phyloP scores from a whole-genome alignment of 371 early-diverging fungal genomes.

The Dinochytrium kinnereticum region DNA sequence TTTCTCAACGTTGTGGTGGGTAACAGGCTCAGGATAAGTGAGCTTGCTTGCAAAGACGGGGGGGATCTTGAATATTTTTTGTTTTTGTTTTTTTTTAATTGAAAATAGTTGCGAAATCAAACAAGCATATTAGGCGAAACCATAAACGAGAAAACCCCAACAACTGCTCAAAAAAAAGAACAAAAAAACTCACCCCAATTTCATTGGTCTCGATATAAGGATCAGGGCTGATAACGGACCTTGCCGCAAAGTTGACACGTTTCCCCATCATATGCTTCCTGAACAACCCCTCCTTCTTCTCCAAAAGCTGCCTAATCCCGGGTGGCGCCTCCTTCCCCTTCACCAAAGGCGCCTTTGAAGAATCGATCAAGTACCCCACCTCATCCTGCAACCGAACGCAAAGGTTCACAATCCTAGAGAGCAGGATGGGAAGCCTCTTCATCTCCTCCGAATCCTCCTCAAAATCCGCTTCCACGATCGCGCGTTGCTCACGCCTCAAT shows the following conservation, averaged over 20 bases:
- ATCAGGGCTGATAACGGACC: conserved; percentile 99
- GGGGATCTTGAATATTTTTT: conserved; percentile 78
- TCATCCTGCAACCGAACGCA: conserved; percentile 87
- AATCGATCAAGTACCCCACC: conserved; percentile 94
- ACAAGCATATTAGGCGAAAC: too few relatives aligned
- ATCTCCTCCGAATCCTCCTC: conserved; percentile 43
- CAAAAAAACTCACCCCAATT: conserved; percentile 77
- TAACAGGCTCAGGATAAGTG: conserved; percentile 99
- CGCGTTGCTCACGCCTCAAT: conserved; percentile 24
- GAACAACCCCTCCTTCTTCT: conserved; percentile 99
- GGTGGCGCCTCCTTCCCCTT: conserved; percentile 67
- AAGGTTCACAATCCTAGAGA: conserved; percentile 63
- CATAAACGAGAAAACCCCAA: not conserved
- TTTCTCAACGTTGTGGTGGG: conserved; percentile 91
- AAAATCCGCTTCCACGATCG: not conserved
- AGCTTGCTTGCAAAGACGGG: conserved; percentile 96
- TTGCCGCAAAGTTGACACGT: conserved; percentile 99
- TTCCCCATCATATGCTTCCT: conserved; percentile 99
- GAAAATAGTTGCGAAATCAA: too few relatives aligned
- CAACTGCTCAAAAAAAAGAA: not conserved
- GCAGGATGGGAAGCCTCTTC: conserved; percentile 37
- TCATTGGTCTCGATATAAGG: conserved; percentile 98
- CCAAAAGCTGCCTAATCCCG: conserved; percentile 96
- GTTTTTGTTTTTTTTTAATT: too few relatives aligned
- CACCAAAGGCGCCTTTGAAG: conserved; percentile 68